Conservation (phyloP, 2,329 filamentous ascomycete genomes). For the Ophiostoma himal-ulmi region DNA sequence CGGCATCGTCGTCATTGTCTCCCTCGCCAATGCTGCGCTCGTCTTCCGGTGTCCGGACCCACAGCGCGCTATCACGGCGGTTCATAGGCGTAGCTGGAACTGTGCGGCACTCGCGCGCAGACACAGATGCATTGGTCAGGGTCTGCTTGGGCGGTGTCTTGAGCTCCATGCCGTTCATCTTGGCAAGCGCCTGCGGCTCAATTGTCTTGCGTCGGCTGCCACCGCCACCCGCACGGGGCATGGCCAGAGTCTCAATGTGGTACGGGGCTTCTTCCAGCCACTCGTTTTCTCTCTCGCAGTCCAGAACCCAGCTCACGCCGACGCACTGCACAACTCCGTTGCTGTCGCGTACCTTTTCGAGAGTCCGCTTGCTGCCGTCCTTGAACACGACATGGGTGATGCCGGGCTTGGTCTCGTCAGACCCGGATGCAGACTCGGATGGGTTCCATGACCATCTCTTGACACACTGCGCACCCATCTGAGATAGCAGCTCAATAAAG, state of each 20-base stretch:
- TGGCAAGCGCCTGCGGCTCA: constrained; percentile 66
- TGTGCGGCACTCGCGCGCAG: constrained; percentile 35
- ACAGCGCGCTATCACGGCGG: constrained; percentile 49
- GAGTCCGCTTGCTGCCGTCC: constrained; percentile 71
- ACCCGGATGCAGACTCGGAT: constrained; percentile 29
- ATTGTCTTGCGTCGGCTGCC: constrained; percentile 69
- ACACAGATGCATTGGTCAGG: constrained; percentile 29
- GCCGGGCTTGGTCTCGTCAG: constrained; percentile 48
- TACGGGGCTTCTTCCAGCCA: constrained; percentile 72
- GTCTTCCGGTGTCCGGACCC: constrained; percentile 51
- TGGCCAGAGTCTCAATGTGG: constrained; percentile 58
- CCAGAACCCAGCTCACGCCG: constrained; percentile 80
- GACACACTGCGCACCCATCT: constrained; percentile 77
- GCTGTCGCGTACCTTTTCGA: constrained; percentile 72
- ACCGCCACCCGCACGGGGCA: constrained; percentile 52
- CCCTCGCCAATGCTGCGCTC: constrained; percentile 25
- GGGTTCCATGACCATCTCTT: constrained; percentile 72
- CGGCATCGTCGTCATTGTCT: constrained; percentile 30
- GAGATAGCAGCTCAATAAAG: constrained; percentile 66
- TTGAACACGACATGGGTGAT: constrained; percentile 91
- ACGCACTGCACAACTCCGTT: constrained; percentile 76
- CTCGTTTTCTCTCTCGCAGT: constrained; percentile 69
- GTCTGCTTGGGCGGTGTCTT: constrained; percentile 33
- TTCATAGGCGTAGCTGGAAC: constrained; percentile 37
- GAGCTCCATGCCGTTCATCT: constrained; percentile 54